These are phyloP conservation scores for Pseudomonodictys pantanalensis DNA, from an alignment of 495 filamentous ascomycete genomes.

Conservation along the genomic window DNA sequence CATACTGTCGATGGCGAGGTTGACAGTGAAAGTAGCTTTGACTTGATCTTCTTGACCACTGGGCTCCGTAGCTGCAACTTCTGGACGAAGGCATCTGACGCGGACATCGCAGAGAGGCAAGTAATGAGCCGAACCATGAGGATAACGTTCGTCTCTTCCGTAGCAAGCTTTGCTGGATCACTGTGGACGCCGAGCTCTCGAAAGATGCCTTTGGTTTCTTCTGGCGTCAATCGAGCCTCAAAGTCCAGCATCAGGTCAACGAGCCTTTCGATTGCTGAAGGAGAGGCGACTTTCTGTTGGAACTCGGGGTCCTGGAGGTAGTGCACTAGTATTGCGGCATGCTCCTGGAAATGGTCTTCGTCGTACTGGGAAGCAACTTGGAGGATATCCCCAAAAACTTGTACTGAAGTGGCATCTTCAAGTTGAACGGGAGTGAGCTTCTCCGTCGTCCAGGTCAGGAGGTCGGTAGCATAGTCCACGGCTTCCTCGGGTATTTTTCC, in stretches of 20 bases:
- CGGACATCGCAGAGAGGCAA: conserved; percentile 21
- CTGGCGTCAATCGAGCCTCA: conserved; percentile 9
- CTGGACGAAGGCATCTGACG: conserved; percentile 27
- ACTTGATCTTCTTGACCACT: conserved; percentile 16
- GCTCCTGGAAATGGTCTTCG: conserved; percentile 27
- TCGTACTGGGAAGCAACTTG: conserved; percentile 10
- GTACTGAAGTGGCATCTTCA: conserved; percentile 10
- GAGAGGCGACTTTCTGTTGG: conserved; percentile 10
- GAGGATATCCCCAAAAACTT: conserved; percentile 5
- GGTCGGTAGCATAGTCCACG: conserved; percentile 26
- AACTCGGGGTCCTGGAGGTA: conserved; percentile 26
- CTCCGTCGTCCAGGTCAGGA: conserved; percentile 25
- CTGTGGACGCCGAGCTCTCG: neutral
- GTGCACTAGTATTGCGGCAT: conserved; percentile 13
- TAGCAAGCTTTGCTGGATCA: conserved; percentile 1
- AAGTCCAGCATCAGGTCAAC: conserved; percentile 21
- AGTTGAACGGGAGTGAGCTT: conserved; percentile 21
- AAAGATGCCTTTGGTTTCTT: conserved; percentile 16
- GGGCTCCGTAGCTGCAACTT: conserved; percentile 1
- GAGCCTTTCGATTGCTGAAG: conserved; percentile 12
- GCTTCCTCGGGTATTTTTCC: conserved; percentile 20
- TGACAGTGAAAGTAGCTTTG: conserved; percentile 10
- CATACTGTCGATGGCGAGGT: conserved; percentile 21
- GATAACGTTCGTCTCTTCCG: conserved; percentile 12
- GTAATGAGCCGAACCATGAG: conserved; percentile 23